A percentile compares a stretch with the other conserved stretches of the same genome.
Evolutionary conservation across 306 rosid genomes (phyloP).

Genomic region (Medicago lupulina): DNA sequence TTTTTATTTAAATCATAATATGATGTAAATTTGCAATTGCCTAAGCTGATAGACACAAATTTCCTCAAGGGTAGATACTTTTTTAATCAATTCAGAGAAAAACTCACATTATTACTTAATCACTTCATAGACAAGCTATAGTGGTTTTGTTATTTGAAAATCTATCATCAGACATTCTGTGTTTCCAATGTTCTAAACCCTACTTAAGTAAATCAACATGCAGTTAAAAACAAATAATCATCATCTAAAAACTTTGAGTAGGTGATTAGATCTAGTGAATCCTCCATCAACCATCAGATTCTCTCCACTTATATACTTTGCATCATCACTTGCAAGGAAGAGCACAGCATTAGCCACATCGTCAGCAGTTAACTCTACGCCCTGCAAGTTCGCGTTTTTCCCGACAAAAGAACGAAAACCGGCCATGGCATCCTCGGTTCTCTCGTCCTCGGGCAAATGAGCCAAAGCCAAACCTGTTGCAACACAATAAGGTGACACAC

Average conservation of each 20-base stretch:
- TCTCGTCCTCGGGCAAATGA: constrained; percentile 71
- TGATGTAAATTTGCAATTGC: too few relatives aligned
- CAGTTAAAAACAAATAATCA: constrained; percentile 23
- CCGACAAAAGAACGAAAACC: constrained; percentile 52
- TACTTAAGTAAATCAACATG: background rate
- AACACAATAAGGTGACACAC: constrained; percentile 71
- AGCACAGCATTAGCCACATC: constrained; percentile 89
- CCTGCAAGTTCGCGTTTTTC: constrained; percentile 71
- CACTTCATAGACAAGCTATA: background rate
- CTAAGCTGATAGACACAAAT: too few relatives aligned
- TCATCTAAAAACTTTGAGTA: constrained; percentile 65
- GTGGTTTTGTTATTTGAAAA: background rate
- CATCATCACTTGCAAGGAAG: constrained; percentile 84
- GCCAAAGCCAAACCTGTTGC: constrained; percentile 66
- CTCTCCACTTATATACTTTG: constrained; percentile 71
- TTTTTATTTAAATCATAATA: too few relatives aligned
- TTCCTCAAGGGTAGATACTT: background rate
- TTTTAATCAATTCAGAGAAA: background rate
- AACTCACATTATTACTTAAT: background rate
- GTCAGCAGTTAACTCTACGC: constrained; percentile 58
- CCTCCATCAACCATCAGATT: constrained; percentile 89
- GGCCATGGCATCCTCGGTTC: constrained; percentile 58
- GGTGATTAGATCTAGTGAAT: constrained; percentile 58
- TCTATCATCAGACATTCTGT: background rate
- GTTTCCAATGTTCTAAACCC: background rate